phyloP scores from a whole-genome alignment of 192 early-diverging fungal species.

The Pecoramyces ruminantium region DNA sequence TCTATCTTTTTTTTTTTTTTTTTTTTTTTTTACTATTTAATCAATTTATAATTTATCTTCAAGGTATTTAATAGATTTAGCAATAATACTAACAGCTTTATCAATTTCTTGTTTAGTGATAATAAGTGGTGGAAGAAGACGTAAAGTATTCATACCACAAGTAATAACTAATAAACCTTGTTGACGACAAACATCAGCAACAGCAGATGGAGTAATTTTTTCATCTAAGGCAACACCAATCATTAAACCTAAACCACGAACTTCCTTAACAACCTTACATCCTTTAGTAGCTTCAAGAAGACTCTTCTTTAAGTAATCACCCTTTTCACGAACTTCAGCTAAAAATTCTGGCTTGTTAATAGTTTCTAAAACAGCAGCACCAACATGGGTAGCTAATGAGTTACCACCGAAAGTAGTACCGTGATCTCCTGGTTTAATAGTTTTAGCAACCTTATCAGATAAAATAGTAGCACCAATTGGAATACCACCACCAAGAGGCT shows the following conservation, averaged over 20 bases:
- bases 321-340: slow-evolving; percentile 39
- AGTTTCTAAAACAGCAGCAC: slow-evolving; percentile 47
- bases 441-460: slow-evolving; percentile 53
- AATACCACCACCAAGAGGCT: slow-evolving; percentile 90
- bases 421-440: slow-evolving; percentile 80
- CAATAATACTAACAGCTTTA: background rate
- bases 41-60: background rate
- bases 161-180: slow-evolving; percentile 74
- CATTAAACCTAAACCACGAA: slow-evolving; percentile 75
- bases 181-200: slow-evolving; percentile 60
- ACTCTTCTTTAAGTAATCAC: slow-evolving; percentile 31
- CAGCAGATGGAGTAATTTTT: slow-evolving; percentile 20
- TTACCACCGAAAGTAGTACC: slow-evolving; percentile 97
- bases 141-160: slow-evolving; percentile 74
- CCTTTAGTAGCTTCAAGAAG: slow-evolving; percentile 17
- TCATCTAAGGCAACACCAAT: slow-evolving; percentile 57
- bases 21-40: background rate
- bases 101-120: slow-evolving; percentile 60
- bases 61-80: background rate
- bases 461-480: slow-evolving; percentile 86
- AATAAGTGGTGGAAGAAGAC: slow-evolving; percentile 80
- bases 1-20: too few relatives aligned
- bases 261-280: slow-evolving; percentile 37
- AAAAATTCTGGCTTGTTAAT: slow-evolving; percentile 60
- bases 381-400: slow-evolving; percentile 78